phyloP scores from a whole-genome alignment of 768 basidiomycete genomes.

The Mycena olivaceomarginata region DNA sequence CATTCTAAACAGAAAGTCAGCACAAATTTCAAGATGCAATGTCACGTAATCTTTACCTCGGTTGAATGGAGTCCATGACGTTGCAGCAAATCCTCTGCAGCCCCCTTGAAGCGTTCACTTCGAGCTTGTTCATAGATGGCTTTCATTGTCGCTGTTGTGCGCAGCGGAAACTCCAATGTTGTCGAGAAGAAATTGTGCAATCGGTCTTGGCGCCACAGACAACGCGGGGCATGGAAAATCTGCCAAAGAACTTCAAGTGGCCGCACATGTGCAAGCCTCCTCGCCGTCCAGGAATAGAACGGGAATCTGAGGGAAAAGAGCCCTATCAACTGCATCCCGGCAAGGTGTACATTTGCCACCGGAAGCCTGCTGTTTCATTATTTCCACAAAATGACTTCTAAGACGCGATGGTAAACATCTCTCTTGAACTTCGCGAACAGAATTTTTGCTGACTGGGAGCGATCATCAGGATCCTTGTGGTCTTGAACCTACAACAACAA shows the following conservation, averaged over 20 bases:
- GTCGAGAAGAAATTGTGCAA: slow-evolving; percentile 26
- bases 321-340: slow-evolving; percentile 14
- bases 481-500: slow-evolving; percentile 21
- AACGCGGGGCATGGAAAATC: slow-evolving; percentile 34
- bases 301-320: slow-evolving; percentile 24
- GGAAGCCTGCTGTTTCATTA: not conserved
- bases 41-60: slow-evolving; percentile 17
- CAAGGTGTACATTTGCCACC: slow-evolving; percentile 20
- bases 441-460: slow-evolving; percentile 21
- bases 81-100: slow-evolving; percentile 28
- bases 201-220: slow-evolving; percentile 31
- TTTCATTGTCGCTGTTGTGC: slow-evolving; percentile 26
- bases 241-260: slow-evolving; percentile 9
- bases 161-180: slow-evolving; percentile 1
- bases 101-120: slow-evolving; percentile 11
- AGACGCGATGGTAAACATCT: slow-evolving; percentile 30
- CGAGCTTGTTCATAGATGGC: slow-evolving; percentile 12
- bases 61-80: slow-evolving; percentile 29
- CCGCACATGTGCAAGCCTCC: slow-evolving; percentile 29
- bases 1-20: slow-evolving; percentile 14
- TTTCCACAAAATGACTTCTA: slow-evolving; percentile 20
- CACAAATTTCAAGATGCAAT: too few species aligned
- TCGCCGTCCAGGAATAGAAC: slow-evolving; percentile 28
- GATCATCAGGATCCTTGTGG: slow-evolving; percentile 23
- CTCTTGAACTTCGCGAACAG: slow-evolving; percentile 27